These are phyloP conservation scores for Microsporum ferrugineum DNA, from an alignment of 2,329 filamentous ascomycete genomes.

Conservation along the genomic window DNA sequence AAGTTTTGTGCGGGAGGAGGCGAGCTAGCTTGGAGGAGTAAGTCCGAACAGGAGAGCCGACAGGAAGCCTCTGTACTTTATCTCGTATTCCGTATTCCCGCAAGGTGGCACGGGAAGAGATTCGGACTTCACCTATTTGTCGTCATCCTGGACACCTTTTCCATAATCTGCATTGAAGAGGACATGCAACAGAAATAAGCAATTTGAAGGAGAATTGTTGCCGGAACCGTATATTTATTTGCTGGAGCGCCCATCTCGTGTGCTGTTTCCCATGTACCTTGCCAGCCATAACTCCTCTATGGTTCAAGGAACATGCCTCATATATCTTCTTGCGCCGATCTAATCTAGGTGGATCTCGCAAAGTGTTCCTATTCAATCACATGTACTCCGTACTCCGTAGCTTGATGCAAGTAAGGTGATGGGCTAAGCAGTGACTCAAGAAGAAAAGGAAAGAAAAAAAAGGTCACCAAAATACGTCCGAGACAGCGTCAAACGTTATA, in stretches of 20 bases:
- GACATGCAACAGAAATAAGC: not conserved
- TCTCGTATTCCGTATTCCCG: not conserved
- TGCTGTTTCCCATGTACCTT: not conserved
- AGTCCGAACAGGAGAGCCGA: not conserved
- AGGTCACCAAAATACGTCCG: not conserved
- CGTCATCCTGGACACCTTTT: not conserved
- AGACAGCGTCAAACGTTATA: not conserved
- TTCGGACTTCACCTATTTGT: not conserved
- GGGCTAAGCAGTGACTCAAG: not conserved
- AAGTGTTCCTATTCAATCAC: not conserved
- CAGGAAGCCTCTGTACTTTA: not conserved
- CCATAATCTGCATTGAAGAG: not conserved
- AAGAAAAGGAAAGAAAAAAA: not conserved
- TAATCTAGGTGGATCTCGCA: not conserved
- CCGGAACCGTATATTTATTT: not conserved
- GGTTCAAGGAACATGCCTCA: not conserved
- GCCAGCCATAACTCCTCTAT: not conserved
- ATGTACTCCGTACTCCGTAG: not conserved
- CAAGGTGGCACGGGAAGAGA: not conserved
- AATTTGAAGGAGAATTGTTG: not conserved
- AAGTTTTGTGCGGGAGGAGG: not conserved
- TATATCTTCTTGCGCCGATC: not conserved
- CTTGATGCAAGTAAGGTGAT: not conserved
- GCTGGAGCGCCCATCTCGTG: not conserved
- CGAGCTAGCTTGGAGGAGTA: not conserved